Conservation (phyloP, 495 filamentous ascomycete species). For the Xylaria sp. region DNA sequence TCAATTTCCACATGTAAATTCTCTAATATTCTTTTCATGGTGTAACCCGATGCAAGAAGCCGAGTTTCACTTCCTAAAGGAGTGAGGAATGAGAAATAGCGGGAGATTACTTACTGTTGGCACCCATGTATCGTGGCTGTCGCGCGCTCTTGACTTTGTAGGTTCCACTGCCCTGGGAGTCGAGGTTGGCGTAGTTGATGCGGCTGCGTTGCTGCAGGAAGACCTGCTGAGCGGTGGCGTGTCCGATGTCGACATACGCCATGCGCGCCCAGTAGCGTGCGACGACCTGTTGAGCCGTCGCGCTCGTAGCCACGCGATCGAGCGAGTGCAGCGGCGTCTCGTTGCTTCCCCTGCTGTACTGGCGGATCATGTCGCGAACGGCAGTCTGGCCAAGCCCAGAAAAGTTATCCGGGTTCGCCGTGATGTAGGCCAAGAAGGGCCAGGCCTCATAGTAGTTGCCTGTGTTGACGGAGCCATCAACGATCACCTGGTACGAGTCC, state of each 20-base stretch:
- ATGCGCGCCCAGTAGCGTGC: slow-evolving; percentile 56
- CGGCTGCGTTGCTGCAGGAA: slow-evolving; percentile 41
- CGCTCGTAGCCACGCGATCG: slow-evolving; percentile 40
- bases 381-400: slow-evolving; percentile 45
- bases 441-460: slow-evolving; percentile 43
- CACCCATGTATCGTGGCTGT: slow-evolving; percentile 53
- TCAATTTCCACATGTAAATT: background rate
- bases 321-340: slow-evolving; percentile 53
- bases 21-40: background rate
- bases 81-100: background rate
- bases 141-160: slow-evolving; percentile 52
- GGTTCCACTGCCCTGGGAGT: slow-evolving; percentile 44
- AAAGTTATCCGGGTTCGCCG: slow-evolving; percentile 52
- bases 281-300: slow-evolving; percentile 48
- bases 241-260: slow-evolving; percentile 55
- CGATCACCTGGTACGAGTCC: slow-evolving; percentile 48
- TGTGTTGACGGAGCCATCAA: slow-evolving; percentile 40
- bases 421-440: slow-evolving; percentile 52
- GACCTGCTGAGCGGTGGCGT: slow-evolving; percentile 44
- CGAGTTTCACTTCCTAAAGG: background rate
- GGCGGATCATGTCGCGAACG: slow-evolving; percentile 48
- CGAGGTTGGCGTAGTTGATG: slow-evolving; percentile 51
- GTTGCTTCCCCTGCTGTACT: slow-evolving; percentile 52
- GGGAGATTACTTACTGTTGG: slow-evolving; percentile 39
- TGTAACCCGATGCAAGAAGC: background rate